phyloP scores from a whole-genome alignment of 306 rosid genomes.

The Pterocarpus santalinus region DNA sequence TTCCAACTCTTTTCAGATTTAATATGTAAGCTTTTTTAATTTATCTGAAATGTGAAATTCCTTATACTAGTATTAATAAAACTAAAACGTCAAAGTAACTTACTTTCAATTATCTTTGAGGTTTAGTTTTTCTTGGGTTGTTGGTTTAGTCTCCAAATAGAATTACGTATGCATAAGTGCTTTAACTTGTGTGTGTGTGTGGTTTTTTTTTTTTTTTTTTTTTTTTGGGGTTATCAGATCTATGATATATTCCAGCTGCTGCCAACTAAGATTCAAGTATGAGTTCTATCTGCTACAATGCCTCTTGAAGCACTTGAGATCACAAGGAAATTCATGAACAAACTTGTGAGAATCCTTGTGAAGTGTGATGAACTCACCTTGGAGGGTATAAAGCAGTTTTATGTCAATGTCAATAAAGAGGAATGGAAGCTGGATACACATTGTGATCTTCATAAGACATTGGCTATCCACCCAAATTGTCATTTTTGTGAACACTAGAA shows the following conservation, averaged over 20 bases:
- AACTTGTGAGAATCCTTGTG: slow-evolving; percentile 74
- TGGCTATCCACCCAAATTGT: slow-evolving; percentile 72
- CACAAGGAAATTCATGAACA: slow-evolving; percentile 73
- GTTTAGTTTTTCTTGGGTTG: neutral
- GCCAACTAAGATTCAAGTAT: slow-evolving; percentile 66
- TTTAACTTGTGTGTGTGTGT: neutral
- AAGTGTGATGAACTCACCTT: slow-evolving; percentile 43
- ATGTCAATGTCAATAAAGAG: slow-evolving; percentile 43
- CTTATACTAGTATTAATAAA: neutral
- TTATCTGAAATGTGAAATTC: neutral
- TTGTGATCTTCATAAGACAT: slow-evolving; percentile 39
- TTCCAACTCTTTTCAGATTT: neutral
- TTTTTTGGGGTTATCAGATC: slow-evolving; percentile 47
- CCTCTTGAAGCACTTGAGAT: slow-evolving; percentile 71
- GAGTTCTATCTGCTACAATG: slow-evolving; percentile 41
- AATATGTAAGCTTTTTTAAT: neutral
- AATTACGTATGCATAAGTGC: neutral
- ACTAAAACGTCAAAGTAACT: neutral
- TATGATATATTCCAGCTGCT: slow-evolving; percentile 74
- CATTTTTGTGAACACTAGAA: slow-evolving; percentile 57
- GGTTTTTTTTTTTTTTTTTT: no score
- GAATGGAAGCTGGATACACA: slow-evolving; percentile 68
- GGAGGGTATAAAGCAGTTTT: no score
- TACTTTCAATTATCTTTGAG: no score
- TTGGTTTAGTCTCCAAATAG: neutral